Conservation (phyloP, 495 filamentous ascomycete genomes). For the Xylaria intraflava region DNA sequence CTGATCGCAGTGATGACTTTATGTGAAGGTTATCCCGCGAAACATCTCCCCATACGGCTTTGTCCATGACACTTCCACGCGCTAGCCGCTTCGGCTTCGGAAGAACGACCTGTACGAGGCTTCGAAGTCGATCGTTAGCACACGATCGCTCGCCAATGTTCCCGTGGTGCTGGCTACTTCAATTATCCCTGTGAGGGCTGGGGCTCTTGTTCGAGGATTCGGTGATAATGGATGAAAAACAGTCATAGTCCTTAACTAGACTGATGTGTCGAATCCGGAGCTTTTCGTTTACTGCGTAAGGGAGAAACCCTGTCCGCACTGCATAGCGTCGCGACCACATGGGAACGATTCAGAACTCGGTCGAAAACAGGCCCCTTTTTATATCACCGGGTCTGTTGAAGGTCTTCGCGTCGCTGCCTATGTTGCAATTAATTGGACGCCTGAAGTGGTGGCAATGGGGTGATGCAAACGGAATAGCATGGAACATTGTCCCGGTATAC, state of each 20-base stretch:
- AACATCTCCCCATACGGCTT: constrained; percentile 6
- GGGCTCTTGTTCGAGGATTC: background rate
- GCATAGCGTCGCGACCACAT: background rate
- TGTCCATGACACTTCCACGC: background rate
- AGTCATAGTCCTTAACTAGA: background rate
- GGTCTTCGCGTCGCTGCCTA: background rate
- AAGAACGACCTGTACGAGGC: constrained; percentile 1
- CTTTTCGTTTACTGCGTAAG: constrained; percentile 1
- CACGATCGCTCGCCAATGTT: constrained; percentile 7
- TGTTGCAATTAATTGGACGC: background rate
- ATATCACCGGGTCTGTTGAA: background rate
- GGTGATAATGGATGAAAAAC: constrained; percentile 7
- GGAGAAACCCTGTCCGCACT: background rate
- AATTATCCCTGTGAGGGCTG: background rate
- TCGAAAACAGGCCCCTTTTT: background rate
- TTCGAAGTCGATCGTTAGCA: constrained; percentile 8
- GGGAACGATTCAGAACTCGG: background rate
- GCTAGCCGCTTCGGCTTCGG: background rate
- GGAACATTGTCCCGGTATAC: background rate
- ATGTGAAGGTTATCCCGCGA: constrained; percentile 35
- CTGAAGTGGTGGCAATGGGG: background rate
- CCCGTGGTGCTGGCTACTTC: constrained; percentile 1
- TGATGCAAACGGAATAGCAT: background rate
- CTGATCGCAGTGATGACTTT: constrained; percentile 38
- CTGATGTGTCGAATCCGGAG: constrained; percentile 6